Conservation (phyloP, 805 yeast species). For the Saccharomycopsis capsularis region DNA sequence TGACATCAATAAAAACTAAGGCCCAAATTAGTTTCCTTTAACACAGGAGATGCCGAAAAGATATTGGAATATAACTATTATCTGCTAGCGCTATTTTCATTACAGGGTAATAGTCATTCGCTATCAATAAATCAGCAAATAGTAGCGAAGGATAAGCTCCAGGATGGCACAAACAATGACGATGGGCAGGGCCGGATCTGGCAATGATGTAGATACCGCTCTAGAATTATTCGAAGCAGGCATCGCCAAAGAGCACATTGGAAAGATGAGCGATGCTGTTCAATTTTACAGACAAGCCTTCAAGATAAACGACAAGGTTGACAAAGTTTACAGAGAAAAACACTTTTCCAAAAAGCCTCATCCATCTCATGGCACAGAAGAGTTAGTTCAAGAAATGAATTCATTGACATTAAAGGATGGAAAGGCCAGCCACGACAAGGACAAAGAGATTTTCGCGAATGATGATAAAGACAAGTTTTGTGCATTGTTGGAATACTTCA, state of each 20-base stretch:
- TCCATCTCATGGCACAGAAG: not conserved
- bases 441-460: conserved; percentile 12
- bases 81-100: no score
- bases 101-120: no score
- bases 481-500: conserved; percentile 37
- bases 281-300: conserved; percentile 65
- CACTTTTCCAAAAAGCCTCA: not conserved
- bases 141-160: no score
- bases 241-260: conserved; percentile 61
- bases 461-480: conserved; percentile 29
- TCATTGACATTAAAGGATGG: not conserved
- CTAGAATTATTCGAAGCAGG: conserved; percentile 63
- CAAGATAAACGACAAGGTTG: conserved; percentile 53
- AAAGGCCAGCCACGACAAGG: not conserved
- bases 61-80: no score
- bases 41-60: no score
- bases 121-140: no score
- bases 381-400: not conserved
- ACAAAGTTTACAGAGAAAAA: conserved; percentile 51
- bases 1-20: no score
- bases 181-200: conserved; percentile 18
- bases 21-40: no score
- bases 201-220: conserved; percentile 32
- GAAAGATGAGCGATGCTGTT: conserved; percentile 79
- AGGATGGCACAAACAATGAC: not conserved